Evolutionary conservation across 768 basidiomycete species (phyloP).

Genomic region (Tylopilus vinaceipallidus): DNA sequence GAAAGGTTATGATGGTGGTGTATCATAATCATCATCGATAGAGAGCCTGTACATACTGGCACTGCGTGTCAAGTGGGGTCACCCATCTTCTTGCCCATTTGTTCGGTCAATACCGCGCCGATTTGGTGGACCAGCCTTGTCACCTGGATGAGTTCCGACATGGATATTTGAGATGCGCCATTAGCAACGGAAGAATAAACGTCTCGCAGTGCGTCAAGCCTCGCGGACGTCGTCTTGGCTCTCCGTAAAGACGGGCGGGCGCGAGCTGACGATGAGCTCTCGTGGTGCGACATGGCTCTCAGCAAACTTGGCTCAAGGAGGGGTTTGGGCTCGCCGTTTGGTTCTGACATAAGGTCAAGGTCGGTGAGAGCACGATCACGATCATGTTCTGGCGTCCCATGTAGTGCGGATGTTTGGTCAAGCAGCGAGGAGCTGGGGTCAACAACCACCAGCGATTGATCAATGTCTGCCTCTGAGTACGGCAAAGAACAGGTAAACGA

Average conservation of each 20-base stretch:
- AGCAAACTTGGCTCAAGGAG: background rate
- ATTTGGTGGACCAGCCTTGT: slow-evolving; percentile 46
- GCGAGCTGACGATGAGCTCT: slow-evolving; percentile 6
- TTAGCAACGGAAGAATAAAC: slow-evolving; percentile 43
- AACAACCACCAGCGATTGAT: slow-evolving; percentile 17
- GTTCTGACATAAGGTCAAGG: background rate
- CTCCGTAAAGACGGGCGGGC: slow-evolving; percentile 30
- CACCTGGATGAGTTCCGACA: slow-evolving; percentile 48
- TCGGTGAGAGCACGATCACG: background rate
- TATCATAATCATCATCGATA: background rate
- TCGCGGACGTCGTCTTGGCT: slow-evolving; percentile 39
- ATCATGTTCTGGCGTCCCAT: slow-evolving; percentile 7
- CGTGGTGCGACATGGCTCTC: slow-evolving; percentile 10
- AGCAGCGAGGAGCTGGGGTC: slow-evolving; percentile 8
- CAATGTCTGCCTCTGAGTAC: slow-evolving; percentile 21
- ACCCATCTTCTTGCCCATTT: slow-evolving; percentile 39
- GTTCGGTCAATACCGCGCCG: slow-evolving; percentile 44
- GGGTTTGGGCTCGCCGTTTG: background rate
- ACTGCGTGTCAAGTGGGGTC: slow-evolving; percentile 9
- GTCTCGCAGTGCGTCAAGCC: slow-evolving; percentile 42
- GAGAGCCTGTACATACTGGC: no score
- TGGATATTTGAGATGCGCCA: slow-evolving; percentile 47
- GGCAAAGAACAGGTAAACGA: background rate
- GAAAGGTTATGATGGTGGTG: slow-evolving; percentile 48
- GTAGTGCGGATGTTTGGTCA: background rate